Evolutionary conservation across 2,329 filamentous ascomycete genomes (phyloP), one percentile per base, ranked within the genome.

Genomic region (Arthrobotrys conoides): DNA sequence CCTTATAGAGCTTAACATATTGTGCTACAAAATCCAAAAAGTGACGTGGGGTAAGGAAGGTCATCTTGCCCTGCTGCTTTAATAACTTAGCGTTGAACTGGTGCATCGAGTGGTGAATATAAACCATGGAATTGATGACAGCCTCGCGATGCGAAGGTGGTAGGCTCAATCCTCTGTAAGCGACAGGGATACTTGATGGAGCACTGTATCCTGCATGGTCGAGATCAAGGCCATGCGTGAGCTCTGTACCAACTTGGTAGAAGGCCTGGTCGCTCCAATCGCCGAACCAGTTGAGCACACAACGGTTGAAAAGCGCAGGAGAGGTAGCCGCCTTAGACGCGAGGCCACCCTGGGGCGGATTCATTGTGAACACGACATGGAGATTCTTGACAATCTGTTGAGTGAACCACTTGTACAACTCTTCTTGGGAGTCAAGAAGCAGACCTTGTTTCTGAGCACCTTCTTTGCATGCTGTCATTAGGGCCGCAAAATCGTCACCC

Each of bases 351-450:
- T 97, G 93, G 0, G 96, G 96, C 14, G 96, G 96, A 85, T 99
- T 99, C 96, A 99, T 99, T 2, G 96, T 99, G 85, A 99, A 99
- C 22, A 99, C 96, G 59, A 99, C 96, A 83, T 99, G 96, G 48
- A 99, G 87, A 83, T 99, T 99, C 87, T 97, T 97, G 84, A 99
- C 93, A 82, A 99, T 98, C 84, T 99, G 96, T 82, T 97, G 93
- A 0, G 96, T 99, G 86, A 99, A 99, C 96, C 96, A 99, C 86
- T 98, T 98, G 88, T 99, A 99, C n/a, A 99, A 88, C 85, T 99
- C 96, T 86, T 99, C 96, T 82, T 97, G 94, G 0, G 96, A 98
- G 85, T 99, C 96, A 0, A 99, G 89, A 76, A 98, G 90, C 75
- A 98, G 88, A 59, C 96, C 96, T 86, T 99, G 96, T 80, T 94